These are phyloP conservation scores for Solanum corneliomulleri DNA, from an alignment of 257 asterid genomes.

Conservation along the genomic window DNA sequence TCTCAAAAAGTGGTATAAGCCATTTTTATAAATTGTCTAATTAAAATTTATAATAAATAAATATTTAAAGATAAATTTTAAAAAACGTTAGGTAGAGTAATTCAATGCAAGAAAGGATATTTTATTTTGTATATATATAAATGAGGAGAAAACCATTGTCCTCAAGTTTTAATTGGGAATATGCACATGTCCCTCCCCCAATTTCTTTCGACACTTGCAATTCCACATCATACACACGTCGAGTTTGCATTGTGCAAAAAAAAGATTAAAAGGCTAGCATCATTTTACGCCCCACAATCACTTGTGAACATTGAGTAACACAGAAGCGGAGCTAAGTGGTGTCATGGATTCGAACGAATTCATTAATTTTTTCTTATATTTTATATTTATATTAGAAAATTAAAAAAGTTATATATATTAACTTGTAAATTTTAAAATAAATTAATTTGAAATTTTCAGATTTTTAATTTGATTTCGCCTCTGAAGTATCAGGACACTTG, in stretches of 20 bases:
- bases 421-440: no score
- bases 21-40: no score
- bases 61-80: no score
- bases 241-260: neutral
- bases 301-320: neutral
- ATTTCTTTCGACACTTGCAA: neutral
- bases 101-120: neutral
- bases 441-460: no score
- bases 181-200: neutral
- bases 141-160: neutral
- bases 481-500: no score
- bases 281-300: neutral
- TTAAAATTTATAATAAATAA: no score
- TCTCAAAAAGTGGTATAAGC: no score
- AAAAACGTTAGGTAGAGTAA: neutral
- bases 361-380: no score
- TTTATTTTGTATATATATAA: neutral
- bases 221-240: neutral
- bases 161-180: neutral
- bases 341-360: accelerated
- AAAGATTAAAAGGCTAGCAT: neutral
- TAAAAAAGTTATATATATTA: no score
- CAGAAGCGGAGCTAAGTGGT: no score
- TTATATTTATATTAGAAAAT: no score
- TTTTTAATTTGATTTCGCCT: no score